Conservation (phyloP, 1,139 yeast species). For the Nakaseomyces glabratus region DNA sequence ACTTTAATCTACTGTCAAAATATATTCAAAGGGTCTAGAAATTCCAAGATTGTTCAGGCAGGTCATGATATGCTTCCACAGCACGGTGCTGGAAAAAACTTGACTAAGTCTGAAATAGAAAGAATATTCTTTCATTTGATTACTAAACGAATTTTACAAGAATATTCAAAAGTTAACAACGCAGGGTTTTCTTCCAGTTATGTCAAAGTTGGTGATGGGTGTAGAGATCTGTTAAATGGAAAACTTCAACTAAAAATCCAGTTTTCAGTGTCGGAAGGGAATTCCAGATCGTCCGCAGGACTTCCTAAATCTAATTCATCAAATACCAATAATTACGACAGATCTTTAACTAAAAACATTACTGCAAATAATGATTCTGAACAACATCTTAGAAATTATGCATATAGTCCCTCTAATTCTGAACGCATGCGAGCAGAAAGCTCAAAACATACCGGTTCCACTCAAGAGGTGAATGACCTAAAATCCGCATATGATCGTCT, state of each 20-base stretch:
- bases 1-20: constrained; percentile 79
- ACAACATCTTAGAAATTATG: constrained; percentile 23
- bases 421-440: constrained; percentile 18
- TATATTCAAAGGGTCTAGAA: constrained; percentile 66
- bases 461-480: constrained; percentile 25
- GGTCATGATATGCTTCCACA: constrained; percentile 53
- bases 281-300: constrained; percentile 17
- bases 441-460: constrained; percentile 21
- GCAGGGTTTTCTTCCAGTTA: constrained; percentile 80
- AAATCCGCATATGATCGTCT: constrained; percentile 34
- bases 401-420: constrained; percentile 11
- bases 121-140: constrained; percentile 72
- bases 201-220: constrained; percentile 49
- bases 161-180: constrained; percentile 60
- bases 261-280: constrained; percentile 28
- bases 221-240: constrained; percentile 40
- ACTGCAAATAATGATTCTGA: constrained; percentile 16
- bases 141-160: constrained; percentile 58
- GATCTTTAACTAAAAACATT: constrained; percentile 5
- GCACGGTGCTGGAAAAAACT: constrained; percentile 62
- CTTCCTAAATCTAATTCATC: constrained; percentile 14
- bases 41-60: constrained; percentile 48
- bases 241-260: constrained; percentile 40
- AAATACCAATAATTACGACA: constrained; percentile 1
- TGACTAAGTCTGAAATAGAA: constrained; percentile 63